phyloP scores from a whole-genome alignment of 2,329 filamentous ascomycete species.

The Venturiaceae sp. region DNA sequence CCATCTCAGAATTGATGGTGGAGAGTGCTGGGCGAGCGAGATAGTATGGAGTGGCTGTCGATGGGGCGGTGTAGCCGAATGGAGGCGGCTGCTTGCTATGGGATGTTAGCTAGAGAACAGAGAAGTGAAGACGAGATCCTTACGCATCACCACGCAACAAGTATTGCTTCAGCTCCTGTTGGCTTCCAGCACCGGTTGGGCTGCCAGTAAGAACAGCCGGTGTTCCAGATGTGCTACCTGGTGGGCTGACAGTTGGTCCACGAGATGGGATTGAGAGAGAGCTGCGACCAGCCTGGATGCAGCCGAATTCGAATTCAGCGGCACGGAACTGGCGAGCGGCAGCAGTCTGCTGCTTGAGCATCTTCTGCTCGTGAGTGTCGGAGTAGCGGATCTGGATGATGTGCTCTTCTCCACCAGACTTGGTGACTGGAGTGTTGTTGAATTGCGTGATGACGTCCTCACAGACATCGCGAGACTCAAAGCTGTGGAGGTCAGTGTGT shows the following conservation, averaged over 20 bases:
- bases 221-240: conserved; percentile 11
- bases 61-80: neutral
- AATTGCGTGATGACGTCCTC: conserved; percentile 82
- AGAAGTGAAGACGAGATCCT: conserved; percentile 11
- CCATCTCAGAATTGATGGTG: conserved; percentile 3
- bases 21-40: conserved; percentile 1
- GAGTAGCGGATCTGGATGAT: conserved; percentile 92
- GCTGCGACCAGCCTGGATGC: conserved; percentile 25
- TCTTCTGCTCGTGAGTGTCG: conserved; percentile 93
- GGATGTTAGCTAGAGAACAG: conserved; percentile 1
- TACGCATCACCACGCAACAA: conserved; percentile 3
- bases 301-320: conserved; percentile 64
- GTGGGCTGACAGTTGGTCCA: conserved; percentile 22
- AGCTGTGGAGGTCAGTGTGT: conserved; percentile 44
- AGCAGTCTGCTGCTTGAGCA: conserved; percentile 90
- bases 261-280: conserved; percentile 20
- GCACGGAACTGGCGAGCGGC: conserved; percentile 93
- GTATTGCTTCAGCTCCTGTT: neutral
- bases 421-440: conserved; percentile 54
- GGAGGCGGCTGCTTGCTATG: neutral
- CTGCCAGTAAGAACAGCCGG: neutral
- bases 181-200: neutral
- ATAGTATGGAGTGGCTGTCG: neutral
- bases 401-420: conserved; percentile 64
- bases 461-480: conserved; percentile 80